phyloP scores from a whole-genome alignment of 1,284 basidiomycete genomes.

The Malassezia globosa region DNA sequence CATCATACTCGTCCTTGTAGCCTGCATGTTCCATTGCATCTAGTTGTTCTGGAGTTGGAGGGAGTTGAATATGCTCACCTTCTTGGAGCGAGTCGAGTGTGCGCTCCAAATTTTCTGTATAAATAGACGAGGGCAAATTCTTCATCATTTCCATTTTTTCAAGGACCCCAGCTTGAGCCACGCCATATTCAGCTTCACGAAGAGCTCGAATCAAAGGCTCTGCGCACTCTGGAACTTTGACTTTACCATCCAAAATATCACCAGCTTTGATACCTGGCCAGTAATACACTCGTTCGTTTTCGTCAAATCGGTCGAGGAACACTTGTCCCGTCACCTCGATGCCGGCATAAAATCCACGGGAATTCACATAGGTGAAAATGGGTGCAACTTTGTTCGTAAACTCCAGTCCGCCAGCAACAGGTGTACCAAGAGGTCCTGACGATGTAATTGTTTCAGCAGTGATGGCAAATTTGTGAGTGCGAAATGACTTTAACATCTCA shows the following conservation, averaged over 20 bases:
- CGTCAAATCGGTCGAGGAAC: constrained; percentile 36
- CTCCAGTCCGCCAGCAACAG: constrained; percentile 50
- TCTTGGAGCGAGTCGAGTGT: constrained; percentile 26
- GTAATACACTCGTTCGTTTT: constrained; percentile 43
- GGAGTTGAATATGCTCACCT: constrained; percentile 36
- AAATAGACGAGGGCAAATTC: background rate
- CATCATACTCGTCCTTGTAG: constrained; percentile 41
- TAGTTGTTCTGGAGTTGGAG: constrained; percentile 41
- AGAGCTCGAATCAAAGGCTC: constrained; percentile 49
- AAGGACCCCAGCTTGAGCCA: constrained; percentile 49
- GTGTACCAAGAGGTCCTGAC: constrained; percentile 52
- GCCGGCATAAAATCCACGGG: constrained; percentile 44
- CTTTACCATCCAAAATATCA: constrained; percentile 38
- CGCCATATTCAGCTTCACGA: constrained; percentile 52
- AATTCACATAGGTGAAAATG: constrained; percentile 45
- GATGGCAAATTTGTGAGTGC: constrained; percentile 51
- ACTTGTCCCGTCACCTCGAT: constrained; percentile 41
- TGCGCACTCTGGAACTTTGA: constrained; percentile 49
- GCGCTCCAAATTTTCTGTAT: background rate
- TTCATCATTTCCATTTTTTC: constrained; percentile 19
- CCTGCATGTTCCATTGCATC: constrained; percentile 40
- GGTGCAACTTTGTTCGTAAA: constrained; percentile 41
- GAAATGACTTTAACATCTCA: constrained; percentile 51
- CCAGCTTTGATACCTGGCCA: constrained; percentile 38
- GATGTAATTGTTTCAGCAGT: constrained; percentile 52